phyloP scores from a whole-genome alignment of 192 early-diverging fungal genomes.

The Coemansia guatemalensis region DNA sequence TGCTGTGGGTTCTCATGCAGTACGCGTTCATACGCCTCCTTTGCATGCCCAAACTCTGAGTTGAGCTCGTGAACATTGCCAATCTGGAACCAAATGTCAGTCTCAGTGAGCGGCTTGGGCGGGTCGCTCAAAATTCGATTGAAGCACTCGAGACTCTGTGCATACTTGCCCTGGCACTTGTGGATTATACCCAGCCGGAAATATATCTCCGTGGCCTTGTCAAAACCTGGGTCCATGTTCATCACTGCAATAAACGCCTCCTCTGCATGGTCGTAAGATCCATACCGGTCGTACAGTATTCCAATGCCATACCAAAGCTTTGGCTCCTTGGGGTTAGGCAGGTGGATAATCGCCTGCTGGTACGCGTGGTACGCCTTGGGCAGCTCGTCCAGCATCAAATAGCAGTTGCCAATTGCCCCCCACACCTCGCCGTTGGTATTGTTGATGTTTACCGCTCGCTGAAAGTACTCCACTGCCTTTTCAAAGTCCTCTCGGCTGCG shows the following conservation, averaged over 20 bases:
- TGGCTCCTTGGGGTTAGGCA: slow-evolving; percentile 93
- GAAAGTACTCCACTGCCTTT: slow-evolving; percentile 88
- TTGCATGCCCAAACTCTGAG: slow-evolving; percentile 78
- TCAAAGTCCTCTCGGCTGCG: slow-evolving; percentile 80
- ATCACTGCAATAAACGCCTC: slow-evolving; percentile 95
- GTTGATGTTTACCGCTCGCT: slow-evolving; percentile 81
- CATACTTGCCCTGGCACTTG: slow-evolving; percentile 63
- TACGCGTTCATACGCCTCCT: slow-evolving; percentile 92
- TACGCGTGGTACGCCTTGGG: slow-evolving; percentile 94
- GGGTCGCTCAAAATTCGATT: slow-evolving; percentile 82
- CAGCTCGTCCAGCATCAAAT: slow-evolving; percentile 93
- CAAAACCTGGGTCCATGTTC: slow-evolving; percentile 92
- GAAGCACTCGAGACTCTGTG: slow-evolving; percentile 72
- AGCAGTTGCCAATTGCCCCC: slow-evolving; percentile 94
- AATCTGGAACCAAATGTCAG: slow-evolving; percentile 99
- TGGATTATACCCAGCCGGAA: slow-evolving; percentile 98
- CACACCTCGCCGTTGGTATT: slow-evolving; percentile 89
- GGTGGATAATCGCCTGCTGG: slow-evolving; percentile 91
- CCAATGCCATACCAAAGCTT: slow-evolving; percentile 99
- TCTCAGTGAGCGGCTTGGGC: slow-evolving; percentile 91
- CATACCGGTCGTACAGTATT: slow-evolving; percentile 96
- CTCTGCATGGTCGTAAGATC: slow-evolving; percentile 94
- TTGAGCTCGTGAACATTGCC: slow-evolving; percentile 95
- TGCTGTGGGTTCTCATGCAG: slow-evolving; percentile 87
- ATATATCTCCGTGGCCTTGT: slow-evolving; percentile 97